Evolutionary conservation across 345 rosid species (phyloP), one percentile per base, ranked within the genome.

Genomic region (Moringa oleifera): DNA sequence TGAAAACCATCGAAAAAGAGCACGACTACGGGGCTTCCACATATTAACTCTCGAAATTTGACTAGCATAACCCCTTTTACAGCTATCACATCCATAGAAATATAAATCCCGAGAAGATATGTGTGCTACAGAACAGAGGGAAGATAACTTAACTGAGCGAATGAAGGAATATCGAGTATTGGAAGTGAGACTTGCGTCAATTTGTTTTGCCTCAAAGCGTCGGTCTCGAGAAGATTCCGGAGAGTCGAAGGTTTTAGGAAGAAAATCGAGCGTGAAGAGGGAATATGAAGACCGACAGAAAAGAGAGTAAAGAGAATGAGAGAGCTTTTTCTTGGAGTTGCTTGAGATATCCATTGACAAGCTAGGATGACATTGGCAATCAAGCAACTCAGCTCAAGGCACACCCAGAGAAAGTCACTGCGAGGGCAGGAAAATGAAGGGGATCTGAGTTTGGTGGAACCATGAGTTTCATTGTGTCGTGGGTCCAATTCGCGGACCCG

Each of bases 1-100:
- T 5, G 63, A 53, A 37, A 37, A n/a, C n/a, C 57, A 57, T 67
- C 46, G 64, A 24, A 59, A 52, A 16, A 41, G 12, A 41, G 12
- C 47, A 41, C 17, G 47, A 41, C 17, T 41, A 15, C 12, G 47
- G 12, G 47, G 47, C 17, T 41, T 41, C 13, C 1, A 41, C 47
- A 41, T 7, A 41, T 16, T 41, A 7, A 1, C 13, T 41, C 12
- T 41, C 6, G 12, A 41, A 11, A 9, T 41, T 41, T 41, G 6
- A 15, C 47, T 11, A 5, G 12, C 1, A 41, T 41, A 41, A 41
- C 5, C 6, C 6, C 47, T 41, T 41, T 16, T 15, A 41, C 13
- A 11, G 47, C 47, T 7, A 41, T 41, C 47, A 15, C 47, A 41
- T 41, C 47, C 47, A 41, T 41, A 41, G 47, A 41, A 41, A 41